Evolutionary conservation across 192 early-diverging fungal species (phyloP).

Genomic region (Dispira simplex): DNA sequence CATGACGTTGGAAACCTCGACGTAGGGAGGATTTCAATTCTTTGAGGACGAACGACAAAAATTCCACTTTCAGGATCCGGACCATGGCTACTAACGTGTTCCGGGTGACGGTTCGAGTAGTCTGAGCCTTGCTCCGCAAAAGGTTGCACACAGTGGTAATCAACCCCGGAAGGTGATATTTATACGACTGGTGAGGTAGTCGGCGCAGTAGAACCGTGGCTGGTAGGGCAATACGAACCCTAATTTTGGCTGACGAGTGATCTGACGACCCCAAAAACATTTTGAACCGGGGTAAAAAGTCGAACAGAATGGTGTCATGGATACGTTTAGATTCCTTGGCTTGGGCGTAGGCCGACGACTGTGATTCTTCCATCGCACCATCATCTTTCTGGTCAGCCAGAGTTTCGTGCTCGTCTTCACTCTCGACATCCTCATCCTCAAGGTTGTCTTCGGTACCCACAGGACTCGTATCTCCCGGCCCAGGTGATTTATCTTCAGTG

Average conservation of each 20-base stretch:
- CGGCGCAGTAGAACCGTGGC: constrained; percentile 68
- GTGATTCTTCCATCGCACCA: constrained; percentile 16
- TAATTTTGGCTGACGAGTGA: constrained; percentile 57
- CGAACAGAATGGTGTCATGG: constrained; percentile 54
- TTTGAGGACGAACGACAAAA: constrained; percentile 78
- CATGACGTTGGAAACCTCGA: constrained; percentile 82
- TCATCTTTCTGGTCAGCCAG: background rate
- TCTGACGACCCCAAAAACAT: constrained; percentile 49
- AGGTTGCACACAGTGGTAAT: constrained; percentile 80
- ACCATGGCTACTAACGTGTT: constrained; percentile 79
- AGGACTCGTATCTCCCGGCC: background rate
- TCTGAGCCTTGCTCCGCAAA: constrained; percentile 56
- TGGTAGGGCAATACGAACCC: constrained; percentile 77
- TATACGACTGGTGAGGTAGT: constrained; percentile 58
- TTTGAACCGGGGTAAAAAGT: constrained; percentile 73
- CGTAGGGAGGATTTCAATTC: constrained; percentile 62
- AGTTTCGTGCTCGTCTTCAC: constrained; percentile 21
- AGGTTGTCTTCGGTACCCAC: background rate
- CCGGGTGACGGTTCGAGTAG: constrained; percentile 69
- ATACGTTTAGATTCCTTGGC: constrained; percentile 33
- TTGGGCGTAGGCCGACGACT: constrained; percentile 12
- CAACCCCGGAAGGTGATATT: constrained; percentile 71
- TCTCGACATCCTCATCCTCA: constrained; percentile 20
- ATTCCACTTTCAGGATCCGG: constrained; percentile 62
- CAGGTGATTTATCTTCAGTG: background rate